phyloP scores from a whole-genome alignment of 345 rosid species.

The Abelmoschus esculentus region DNA sequence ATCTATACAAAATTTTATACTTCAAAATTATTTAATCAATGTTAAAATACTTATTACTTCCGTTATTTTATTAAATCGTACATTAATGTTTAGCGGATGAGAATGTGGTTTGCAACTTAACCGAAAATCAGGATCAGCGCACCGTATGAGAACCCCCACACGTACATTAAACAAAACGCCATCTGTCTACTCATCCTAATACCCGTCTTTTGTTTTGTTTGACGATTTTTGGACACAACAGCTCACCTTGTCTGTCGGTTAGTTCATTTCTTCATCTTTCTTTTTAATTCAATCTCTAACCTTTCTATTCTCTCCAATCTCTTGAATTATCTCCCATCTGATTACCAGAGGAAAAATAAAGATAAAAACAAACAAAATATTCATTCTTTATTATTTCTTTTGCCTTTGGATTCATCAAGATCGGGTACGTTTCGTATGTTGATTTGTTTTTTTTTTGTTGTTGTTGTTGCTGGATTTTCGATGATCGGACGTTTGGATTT shows the following conservation, averaged over 20 bases:
- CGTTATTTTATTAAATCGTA: too few relatives aligned
- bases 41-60: too few relatives aligned
- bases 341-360: neutral
- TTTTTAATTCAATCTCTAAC: neutral
- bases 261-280: neutral
- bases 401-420: neutral
- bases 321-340: neutral
- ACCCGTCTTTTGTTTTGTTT: neutral
- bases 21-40: too few relatives aligned
- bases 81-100: constrained; percentile 43
- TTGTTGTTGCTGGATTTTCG: neutral
- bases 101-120: neutral
- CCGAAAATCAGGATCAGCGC: neutral
- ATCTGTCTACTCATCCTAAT: neutral
- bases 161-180: neutral
- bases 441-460: neutral
- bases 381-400: neutral
- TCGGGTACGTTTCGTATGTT: neutral
- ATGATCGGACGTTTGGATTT: neutral
- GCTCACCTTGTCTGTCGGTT: neutral
- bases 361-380: neutral
- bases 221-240: neutral
- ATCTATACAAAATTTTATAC: too few relatives aligned
- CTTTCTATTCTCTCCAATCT: too few relatives aligned
- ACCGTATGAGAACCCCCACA: too few relatives aligned